Percentiles rank a stretch among this genome's conserved stretches.
Evolutionary conservation across 179 eudicot species (phyloP).

Genomic region (Corrigiola litoralis): DNA sequence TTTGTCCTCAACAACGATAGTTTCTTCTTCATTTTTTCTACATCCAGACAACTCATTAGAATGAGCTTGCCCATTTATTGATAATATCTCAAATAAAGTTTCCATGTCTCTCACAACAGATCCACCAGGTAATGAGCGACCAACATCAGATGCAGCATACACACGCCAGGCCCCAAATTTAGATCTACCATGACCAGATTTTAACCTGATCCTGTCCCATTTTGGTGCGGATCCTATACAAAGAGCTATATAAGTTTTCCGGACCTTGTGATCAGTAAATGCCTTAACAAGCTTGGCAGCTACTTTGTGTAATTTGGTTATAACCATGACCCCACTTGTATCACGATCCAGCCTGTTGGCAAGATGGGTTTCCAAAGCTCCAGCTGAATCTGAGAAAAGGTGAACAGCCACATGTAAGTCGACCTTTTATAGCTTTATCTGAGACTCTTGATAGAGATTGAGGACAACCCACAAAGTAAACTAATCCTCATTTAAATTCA

Average conservation of each 20-base stretch:
- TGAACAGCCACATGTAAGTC: background rate
- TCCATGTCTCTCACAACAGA: slow-evolving; percentile 81
- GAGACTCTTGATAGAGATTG: too few relatives aligned
- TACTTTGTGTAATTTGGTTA: slow-evolving; percentile 86
- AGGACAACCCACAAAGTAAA: too few relatives aligned
- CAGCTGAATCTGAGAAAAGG: slow-evolving; percentile 36
- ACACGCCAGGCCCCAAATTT: slow-evolving; percentile 95
- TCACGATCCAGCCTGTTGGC: slow-evolving; percentile 96
- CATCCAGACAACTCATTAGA: slow-evolving; percentile 20
- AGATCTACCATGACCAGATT: slow-evolving; percentile 94
- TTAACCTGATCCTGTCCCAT: slow-evolving; percentile 55
- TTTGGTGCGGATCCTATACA: slow-evolving; percentile 65
- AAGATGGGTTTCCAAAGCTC: slow-evolving; percentile 64
- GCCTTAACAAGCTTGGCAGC: slow-evolving; percentile 92
- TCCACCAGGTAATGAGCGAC: slow-evolving; percentile 71
- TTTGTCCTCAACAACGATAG: slow-evolving; percentile 56
- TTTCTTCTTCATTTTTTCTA: slow-evolving; percentile 24
- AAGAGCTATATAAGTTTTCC: slow-evolving; percentile 71
- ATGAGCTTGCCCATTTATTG: slow-evolving; percentile 42
- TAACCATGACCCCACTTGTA: slow-evolving; percentile 82
- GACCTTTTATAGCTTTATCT: too few relatives aligned
- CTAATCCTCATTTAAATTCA: too few relatives aligned
- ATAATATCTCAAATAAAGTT: slow-evolving; percentile 67
- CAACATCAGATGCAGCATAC: slow-evolving; percentile 79
- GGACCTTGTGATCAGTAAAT: slow-evolving; percentile 87